phyloP scores from a whole-genome alignment of 2,329 filamentous ascomycete genomes.

The Epichloe glyceriae region DNA sequence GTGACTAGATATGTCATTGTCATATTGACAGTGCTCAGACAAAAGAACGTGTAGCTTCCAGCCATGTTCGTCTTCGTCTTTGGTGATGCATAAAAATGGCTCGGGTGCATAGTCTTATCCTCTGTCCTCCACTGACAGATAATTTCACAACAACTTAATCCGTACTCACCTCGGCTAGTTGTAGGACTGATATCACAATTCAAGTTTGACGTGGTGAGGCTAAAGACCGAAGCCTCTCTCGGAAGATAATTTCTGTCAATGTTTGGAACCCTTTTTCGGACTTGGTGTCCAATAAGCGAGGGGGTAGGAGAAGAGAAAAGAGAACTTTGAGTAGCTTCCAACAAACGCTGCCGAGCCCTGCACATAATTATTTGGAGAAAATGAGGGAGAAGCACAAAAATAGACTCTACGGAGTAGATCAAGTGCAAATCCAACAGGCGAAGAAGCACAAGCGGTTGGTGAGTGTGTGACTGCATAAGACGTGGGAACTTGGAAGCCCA shows the following conservation, averaged over 20 bases:
- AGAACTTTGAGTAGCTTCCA: not conserved
- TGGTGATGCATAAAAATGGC: not conserved
- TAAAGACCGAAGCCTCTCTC: not conserved
- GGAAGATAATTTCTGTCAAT: not conserved
- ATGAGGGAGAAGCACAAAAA: not conserved
- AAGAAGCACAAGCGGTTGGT: slow-evolving; percentile 1
- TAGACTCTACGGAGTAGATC: not conserved
- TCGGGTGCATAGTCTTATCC: not conserved
- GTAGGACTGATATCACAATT: not conserved
- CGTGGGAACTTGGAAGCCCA: not conserved
- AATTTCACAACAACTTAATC: not conserved
- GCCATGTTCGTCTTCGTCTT: not conserved
- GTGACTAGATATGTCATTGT: not conserved
- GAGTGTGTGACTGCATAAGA: not conserved
- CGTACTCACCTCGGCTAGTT: not conserved
- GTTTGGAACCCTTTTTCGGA: not conserved
- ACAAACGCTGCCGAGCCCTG: not conserved
- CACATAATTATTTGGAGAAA: not conserved
- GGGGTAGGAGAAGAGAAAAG: not conserved
- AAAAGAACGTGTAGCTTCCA: no score
- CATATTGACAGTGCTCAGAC: not conserved
- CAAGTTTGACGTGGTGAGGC: not conserved
- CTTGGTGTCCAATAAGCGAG: not conserved
- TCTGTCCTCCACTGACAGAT: not conserved
- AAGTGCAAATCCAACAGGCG: not conserved